Evolutionary conservation across 306 rosid genomes (phyloP).

Genomic region (Sphenostylis stenocarpa): DNA sequence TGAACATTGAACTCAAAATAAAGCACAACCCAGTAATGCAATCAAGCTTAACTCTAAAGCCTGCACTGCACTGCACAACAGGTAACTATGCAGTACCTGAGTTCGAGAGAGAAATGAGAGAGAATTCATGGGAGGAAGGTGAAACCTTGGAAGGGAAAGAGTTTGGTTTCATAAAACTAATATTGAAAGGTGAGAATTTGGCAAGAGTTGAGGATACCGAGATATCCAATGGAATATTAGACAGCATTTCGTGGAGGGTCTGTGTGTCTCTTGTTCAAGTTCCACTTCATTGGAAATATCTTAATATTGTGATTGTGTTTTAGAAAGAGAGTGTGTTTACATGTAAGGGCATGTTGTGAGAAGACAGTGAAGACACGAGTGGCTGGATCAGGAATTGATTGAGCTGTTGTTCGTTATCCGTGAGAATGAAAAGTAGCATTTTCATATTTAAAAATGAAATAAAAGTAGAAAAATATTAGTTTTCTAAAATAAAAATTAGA

Average conservation of each 20-base stretch:
- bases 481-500: no score
- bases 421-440: no score
- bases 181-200: constrained; percentile 35
- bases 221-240: constrained; percentile 51
- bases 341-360: background rate
- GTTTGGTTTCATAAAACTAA: constrained; percentile 40
- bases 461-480: no score
- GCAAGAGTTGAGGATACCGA: constrained; percentile 50
- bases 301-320: background rate
- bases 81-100: constrained; percentile 45
- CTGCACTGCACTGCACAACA: background rate
- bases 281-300: constrained; percentile 22
- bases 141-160: constrained; percentile 44
- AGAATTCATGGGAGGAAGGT: constrained; percentile 39
- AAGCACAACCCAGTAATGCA: background rate
- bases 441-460: no score
- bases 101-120: constrained; percentile 42
- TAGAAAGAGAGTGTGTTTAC: background rate
- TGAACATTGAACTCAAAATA: background rate
- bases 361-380: background rate
- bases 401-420: background rate
- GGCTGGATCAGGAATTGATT: background rate
- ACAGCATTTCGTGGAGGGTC: constrained; percentile 58
- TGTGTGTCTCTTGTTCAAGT: background rate
- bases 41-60: background rate